A percentile compares a stretch with the other conserved stretches of the same genome.
Evolutionary conservation across 495 filamentous ascomycete genomes (phyloP).

Genomic region (Corynascus novoguineensis): DNA sequence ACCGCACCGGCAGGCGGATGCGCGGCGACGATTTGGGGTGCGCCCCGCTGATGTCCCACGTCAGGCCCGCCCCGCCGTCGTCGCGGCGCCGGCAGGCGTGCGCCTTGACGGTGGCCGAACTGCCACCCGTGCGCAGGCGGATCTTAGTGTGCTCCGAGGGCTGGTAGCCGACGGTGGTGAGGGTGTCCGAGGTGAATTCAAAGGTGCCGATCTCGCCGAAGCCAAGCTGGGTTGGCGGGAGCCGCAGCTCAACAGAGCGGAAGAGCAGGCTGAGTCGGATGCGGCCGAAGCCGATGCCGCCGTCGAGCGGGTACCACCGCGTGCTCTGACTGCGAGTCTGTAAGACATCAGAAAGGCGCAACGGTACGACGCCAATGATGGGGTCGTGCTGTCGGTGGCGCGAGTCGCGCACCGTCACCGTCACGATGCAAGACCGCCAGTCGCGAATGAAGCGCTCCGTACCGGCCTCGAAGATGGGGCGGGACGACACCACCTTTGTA

Average conservation of each 20-base stretch:
- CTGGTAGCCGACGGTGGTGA: slow-evolving; percentile 53
- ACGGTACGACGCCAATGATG: slow-evolving; percentile 81
- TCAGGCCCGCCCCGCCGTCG: slow-evolving; percentile 57
- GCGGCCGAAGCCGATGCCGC: slow-evolving; percentile 71
- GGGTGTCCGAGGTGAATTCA: slow-evolving; percentile 66
- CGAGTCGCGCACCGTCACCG: slow-evolving; percentile 79
- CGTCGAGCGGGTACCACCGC: slow-evolving; percentile 55
- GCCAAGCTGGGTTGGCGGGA: slow-evolving; percentile 76
- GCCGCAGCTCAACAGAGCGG: slow-evolving; percentile 73
- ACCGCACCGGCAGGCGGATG: slow-evolving; percentile 69
- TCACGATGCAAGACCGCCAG: slow-evolving; percentile 82
- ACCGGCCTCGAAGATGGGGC: slow-evolving; percentile 94
- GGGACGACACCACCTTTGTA: slow-evolving; percentile 82
- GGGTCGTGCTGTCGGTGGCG: slow-evolving; percentile 90
- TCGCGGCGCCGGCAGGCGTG: slow-evolving; percentile 49
- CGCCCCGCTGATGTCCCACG: slow-evolving; percentile 64
- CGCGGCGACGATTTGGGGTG: slow-evolving; percentile 42
- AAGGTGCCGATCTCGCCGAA: slow-evolving; percentile 90
- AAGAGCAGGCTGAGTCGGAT: slow-evolving; percentile 86
- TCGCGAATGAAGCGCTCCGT: slow-evolving; percentile 93
- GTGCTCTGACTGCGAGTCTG: slow-evolving; percentile 77
- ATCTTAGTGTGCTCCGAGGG: slow-evolving; percentile 67
- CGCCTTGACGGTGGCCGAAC: slow-evolving; percentile 61
- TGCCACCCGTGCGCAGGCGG: slow-evolving; percentile 78
- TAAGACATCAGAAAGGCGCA: slow-evolving; percentile 81